phyloP scores from a whole-genome alignment of 73 alveolate genomes.

The Tetrahymena thermophila region DNA sequence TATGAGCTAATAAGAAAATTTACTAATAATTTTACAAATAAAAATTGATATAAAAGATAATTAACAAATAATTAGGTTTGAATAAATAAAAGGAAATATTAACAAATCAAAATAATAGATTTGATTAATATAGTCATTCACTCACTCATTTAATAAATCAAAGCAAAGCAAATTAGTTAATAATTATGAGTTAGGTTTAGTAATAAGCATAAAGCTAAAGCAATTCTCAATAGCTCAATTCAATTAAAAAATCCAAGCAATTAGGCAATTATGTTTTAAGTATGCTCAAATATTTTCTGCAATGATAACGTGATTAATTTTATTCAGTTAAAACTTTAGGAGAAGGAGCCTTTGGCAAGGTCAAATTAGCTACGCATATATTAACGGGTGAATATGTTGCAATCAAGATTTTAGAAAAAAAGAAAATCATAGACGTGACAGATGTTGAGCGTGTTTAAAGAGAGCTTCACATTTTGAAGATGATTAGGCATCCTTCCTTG shows the following conservation, averaged over 20 bases:
- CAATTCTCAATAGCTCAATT: not conserved
- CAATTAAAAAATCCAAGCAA: not conserved
- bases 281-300: not conserved
- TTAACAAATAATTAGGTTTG: not conserved
- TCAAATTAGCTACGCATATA: conserved; percentile 23
- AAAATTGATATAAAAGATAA: not conserved
- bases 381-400: conserved; percentile 68
- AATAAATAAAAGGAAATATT: not conserved
- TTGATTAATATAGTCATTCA: not conserved
- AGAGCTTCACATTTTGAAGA: conserved; percentile 71
- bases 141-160: not conserved
- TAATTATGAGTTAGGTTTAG: not conserved
- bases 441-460: conserved; percentile 74
- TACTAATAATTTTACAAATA: not conserved
- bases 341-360: conserved; percentile 43
- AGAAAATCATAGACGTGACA: conserved; percentile 63
- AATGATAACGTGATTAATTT: not conserved
- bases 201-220: not conserved
- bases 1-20: not conserved
- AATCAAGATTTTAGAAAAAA: conserved; percentile 69
- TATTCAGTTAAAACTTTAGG: conserved; percentile 30
- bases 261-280: not conserved
- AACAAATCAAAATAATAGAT: not conserved
- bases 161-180: not conserved
- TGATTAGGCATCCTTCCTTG: conserved; percentile 62